phyloP scores from a whole-genome alignment of 768 basidiomycete genomes.

The Calvatia gigantea region DNA sequence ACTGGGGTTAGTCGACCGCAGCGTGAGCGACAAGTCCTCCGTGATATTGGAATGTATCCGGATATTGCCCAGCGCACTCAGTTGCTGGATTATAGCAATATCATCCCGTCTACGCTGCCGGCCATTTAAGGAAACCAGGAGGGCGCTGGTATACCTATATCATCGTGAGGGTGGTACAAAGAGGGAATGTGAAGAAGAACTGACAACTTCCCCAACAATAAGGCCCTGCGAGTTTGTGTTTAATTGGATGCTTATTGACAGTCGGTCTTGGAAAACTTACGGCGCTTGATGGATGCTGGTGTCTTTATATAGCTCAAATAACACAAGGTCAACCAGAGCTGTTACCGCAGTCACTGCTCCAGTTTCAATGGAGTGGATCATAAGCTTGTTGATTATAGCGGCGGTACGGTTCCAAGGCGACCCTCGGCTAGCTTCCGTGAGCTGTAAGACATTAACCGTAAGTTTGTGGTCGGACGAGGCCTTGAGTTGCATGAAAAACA shows the following conservation, averaged over 20 bases:
- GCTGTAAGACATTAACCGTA: neutral
- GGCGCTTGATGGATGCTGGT: constrained; percentile 8
- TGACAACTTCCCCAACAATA: constrained; percentile 7
- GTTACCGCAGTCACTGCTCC: constrained; percentile 13
- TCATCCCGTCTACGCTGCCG: constrained; percentile 6
- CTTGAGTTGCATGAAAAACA: neutral
- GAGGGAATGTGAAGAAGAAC: neutral
- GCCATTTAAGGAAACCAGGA: constrained; percentile 8
- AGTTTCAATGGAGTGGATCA: constrained; percentile 15
- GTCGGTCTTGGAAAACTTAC: neutral
- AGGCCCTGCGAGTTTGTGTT: neutral
- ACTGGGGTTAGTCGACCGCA: neutral
- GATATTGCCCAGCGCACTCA: neutral
- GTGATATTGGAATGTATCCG: neutral
- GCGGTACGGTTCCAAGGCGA: constrained; percentile 13
- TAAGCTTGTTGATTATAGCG: constrained; percentile 13
- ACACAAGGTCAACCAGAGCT: constrained; percentile 6
- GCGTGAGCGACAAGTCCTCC: neutral
- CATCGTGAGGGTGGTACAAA: neutral
- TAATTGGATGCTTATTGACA: neutral
- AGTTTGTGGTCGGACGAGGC: neutral
- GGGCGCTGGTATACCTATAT: constrained; percentile 9
- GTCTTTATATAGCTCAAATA: constrained; percentile 9
- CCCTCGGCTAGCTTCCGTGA: constrained; percentile 3
- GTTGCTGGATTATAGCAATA: neutral